A percentile compares a stretch with the other conserved stretches of the same genome.
Conservation (phyloP, 1,284 basidiomycete species). For the Boletus sp. region DNA sequence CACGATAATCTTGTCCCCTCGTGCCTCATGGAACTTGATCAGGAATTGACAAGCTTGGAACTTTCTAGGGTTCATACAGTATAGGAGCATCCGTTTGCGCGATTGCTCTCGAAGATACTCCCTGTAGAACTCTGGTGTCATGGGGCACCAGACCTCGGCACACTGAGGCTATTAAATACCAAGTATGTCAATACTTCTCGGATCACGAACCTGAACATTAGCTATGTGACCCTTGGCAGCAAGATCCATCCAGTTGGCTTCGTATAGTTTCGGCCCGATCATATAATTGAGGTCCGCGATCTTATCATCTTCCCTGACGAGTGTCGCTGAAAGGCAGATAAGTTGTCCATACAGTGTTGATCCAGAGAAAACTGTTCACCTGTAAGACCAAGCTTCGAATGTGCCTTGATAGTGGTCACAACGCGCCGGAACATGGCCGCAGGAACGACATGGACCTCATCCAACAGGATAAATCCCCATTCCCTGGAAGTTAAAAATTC, state of each 20-base stretch:
- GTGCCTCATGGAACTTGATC: conserved; percentile 96
- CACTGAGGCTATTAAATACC: conserved; percentile 50
- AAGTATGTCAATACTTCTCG: background rate
- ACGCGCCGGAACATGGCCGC: conserved; percentile 96
- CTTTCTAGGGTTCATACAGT: conserved; percentile 99
- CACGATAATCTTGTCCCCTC: conserved; percentile 99
- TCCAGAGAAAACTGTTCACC: conserved; percentile 43
- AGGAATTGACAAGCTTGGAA: conserved; percentile 99
- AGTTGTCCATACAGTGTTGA: conserved; percentile 1
- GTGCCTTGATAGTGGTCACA: conserved; percentile 95
- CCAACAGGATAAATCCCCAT: conserved; percentile 93
- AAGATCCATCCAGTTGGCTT: conserved; percentile 99
- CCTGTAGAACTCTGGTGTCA: conserved; percentile 99
- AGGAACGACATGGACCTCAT: conserved; percentile 97
- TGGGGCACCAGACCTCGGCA: conserved; percentile 99
- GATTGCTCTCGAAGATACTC: conserved; percentile 94
- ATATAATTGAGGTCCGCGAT: conserved; percentile 98
- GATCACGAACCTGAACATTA: conserved; percentile 81
- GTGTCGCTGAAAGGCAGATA: conserved; percentile 64
- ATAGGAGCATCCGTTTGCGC: conserved; percentile 92
- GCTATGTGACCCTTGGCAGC: conserved; percentile 99
- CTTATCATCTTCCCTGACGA: conserved; percentile 99
- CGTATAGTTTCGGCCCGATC: conserved; percentile 98
- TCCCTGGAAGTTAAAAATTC: conserved; percentile 92
- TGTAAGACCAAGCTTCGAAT: conserved; percentile 93